Conservation (phyloP, 176 grass and related monocot species). For the Metroxylon sagu region DNA sequence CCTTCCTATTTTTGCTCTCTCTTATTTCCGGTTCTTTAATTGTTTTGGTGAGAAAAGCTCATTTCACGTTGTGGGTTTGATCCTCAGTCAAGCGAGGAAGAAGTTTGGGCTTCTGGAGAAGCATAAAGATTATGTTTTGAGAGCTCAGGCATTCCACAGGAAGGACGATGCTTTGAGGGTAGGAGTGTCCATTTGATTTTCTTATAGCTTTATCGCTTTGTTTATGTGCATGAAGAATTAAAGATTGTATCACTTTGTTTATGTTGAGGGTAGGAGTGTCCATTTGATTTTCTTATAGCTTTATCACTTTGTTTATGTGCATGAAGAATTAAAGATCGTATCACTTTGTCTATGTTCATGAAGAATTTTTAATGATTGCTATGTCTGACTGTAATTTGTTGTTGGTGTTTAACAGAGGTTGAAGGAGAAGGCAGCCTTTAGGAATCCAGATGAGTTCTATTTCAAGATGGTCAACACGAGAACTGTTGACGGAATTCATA, state of each 20-base stretch:
- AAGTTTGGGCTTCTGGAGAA: conserved; percentile 81
- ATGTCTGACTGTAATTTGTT: too few species aligned
- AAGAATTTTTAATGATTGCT: too few species aligned
- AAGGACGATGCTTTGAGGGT: conserved; percentile 70
- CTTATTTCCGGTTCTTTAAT: background rate
- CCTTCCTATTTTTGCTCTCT: background rate
- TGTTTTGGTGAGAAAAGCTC: background rate
- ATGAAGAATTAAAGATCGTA: too few species aligned
- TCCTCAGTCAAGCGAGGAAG: conserved; percentile 61
- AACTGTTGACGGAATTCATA: conserved; percentile 62
- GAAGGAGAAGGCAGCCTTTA: conserved; percentile 66
- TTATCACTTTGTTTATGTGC: background rate
- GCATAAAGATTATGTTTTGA: conserved; percentile 74
- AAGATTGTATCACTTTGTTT: too few species aligned
- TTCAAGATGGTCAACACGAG: conserved; percentile 90
- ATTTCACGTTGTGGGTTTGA: conserved; percentile 4
- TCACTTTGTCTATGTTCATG: too few species aligned
- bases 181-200: conserved; percentile 8
- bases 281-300: background rate
- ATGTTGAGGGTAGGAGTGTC: conserved; percentile 37
- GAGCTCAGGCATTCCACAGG: conserved; percentile 46
- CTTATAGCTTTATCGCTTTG: background rate
- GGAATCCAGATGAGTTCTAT: conserved; percentile 88
- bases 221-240: background rate
- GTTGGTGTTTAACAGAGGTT: conserved; percentile 38